Evolutionary conservation across 148 eudicot species (phyloP).

Genomic region (Drosera capensis): DNA sequence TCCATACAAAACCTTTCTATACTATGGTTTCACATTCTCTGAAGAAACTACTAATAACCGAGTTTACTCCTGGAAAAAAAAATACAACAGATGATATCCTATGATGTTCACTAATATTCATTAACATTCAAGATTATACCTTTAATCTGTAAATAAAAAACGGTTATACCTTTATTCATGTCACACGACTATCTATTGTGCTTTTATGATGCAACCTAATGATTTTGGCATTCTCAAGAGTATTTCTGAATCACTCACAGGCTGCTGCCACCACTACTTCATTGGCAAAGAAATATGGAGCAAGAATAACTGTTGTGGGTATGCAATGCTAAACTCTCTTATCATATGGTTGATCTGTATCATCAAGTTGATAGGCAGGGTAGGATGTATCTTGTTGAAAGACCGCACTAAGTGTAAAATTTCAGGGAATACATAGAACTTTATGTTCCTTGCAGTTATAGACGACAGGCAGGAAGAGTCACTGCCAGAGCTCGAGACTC

Average conservation of each 20-base stretch:
- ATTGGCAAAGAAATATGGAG: slow-evolving; percentile 91
- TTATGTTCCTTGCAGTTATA: slow-evolving; percentile 48
- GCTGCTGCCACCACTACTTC: slow-evolving; percentile 90
- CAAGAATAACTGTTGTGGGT: slow-evolving; percentile 96
- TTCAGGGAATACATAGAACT: slow-evolving; percentile 10
- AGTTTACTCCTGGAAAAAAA: no score
- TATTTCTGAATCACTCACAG: slow-evolving; percentile 16
- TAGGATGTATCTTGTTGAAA: slow-evolving; percentile 1
- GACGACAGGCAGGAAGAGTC: slow-evolving; percentile 64
- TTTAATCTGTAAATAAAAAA: no score
- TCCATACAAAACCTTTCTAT: no score
- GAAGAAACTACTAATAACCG: no score
- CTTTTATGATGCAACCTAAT: background rate
- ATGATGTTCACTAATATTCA: no score
- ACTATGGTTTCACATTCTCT: no score
- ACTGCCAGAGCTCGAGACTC: slow-evolving; percentile 67
- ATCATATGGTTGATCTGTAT: background rate
- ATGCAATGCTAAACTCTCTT: slow-evolving; percentile 8
- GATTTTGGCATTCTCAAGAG: no score
- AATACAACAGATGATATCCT: no score
- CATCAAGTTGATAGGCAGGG: slow-evolving; percentile 3
- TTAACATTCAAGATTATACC: no score
- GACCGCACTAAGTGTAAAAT: slow-evolving; percentile 3
- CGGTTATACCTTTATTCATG: background rate
- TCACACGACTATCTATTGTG: background rate